Percentiles rank a stretch among this genome's conserved stretches.
These are phyloP conservation scores for Otatea glauca DNA, from an alignment of 176 grass and related monocot genomes.

Conservation along the genomic window DNA sequence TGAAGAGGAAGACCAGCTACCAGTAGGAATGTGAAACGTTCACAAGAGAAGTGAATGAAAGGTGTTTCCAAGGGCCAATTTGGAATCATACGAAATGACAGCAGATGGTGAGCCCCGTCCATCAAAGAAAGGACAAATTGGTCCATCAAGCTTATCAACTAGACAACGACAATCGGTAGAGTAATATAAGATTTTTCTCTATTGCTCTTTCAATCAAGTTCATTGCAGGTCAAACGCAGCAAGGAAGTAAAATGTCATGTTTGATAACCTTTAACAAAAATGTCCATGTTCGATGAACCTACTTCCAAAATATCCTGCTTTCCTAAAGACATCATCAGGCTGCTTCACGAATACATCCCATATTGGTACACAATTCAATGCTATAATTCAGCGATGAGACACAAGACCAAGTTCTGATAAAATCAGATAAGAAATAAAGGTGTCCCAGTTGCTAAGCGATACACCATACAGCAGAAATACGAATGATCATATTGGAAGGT, in stretches of 20 bases:
- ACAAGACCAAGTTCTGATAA: background rate
- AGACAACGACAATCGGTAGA: constrained; percentile 34
- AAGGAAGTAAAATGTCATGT: background rate
- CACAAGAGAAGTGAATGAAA: constrained; percentile 21
- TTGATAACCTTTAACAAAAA: background rate
- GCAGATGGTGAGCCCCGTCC: background rate
- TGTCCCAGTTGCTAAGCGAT: background rate
- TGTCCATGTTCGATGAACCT: constrained; percentile 48
- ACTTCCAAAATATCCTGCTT: background rate
- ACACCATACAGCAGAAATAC: background rate
- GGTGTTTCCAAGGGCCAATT: constrained; percentile 23
- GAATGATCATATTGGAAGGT: background rate
- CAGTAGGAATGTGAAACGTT: constrained; percentile 26
- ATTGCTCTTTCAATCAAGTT: background rate
- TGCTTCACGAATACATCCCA: constrained; percentile 4
- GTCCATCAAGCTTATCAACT: constrained; percentile 11
- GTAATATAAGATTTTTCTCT: background rate
- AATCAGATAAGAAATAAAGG: background rate
- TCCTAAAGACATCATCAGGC: background rate
- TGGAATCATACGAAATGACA: constrained; percentile 21
- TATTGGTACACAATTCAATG: background rate
- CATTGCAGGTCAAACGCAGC: constrained; percentile 19
- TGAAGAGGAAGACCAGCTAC: constrained; percentile 25
- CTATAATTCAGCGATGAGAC: background rate
- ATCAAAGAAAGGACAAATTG: background rate